Percentiles rank a stretch among this genome's conserved stretches.
Conservation (phyloP, 768 basidiomycete genomes). For the Russula abietina region DNA sequence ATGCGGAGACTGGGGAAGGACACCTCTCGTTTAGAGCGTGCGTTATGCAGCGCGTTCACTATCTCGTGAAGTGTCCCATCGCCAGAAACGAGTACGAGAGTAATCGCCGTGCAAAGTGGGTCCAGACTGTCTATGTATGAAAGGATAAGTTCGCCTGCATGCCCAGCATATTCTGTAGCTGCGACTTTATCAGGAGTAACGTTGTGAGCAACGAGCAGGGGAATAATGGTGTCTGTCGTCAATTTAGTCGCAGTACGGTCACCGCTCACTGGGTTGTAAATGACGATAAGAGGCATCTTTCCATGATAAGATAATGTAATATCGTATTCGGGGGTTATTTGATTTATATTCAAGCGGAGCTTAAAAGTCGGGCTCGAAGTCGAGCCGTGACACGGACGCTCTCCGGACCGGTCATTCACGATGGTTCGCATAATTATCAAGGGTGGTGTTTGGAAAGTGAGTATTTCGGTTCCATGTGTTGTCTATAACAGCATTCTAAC, state of each 20-base stretch:
- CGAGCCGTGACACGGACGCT: not conserved
- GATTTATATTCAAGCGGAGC: constrained; percentile 12
- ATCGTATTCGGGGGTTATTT: not conserved
- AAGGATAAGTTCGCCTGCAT: constrained; percentile 48
- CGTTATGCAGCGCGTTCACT: constrained; percentile 48
- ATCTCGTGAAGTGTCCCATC: constrained; percentile 93
- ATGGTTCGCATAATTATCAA: constrained; percentile 93
- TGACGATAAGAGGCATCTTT: constrained; percentile 47
- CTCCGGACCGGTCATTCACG: constrained; percentile 1
- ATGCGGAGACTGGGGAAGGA: constrained; percentile 33
- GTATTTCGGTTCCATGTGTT: constrained; percentile 15
- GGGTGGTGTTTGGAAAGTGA: constrained; percentile 86
- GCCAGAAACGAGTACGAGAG: constrained; percentile 67
- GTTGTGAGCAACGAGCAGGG: constrained; percentile 46
- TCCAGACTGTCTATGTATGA: constrained; percentile 33
- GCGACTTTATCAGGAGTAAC: constrained; percentile 37
- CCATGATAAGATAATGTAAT: constrained; percentile 3
- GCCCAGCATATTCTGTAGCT: constrained; percentile 45
- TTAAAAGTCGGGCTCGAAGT: not conserved
- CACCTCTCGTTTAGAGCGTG: not conserved
- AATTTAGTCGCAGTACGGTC: constrained; percentile 49
- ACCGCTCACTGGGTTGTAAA: constrained; percentile 78
- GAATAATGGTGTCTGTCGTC: constrained; percentile 56
- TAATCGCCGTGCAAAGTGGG: constrained; percentile 29
- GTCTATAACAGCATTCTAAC: not conserved